These are phyloP conservation scores for Xylaria telfairii DNA, from an alignment of 495 filamentous ascomycete genomes.

Conservation along the genomic window DNA sequence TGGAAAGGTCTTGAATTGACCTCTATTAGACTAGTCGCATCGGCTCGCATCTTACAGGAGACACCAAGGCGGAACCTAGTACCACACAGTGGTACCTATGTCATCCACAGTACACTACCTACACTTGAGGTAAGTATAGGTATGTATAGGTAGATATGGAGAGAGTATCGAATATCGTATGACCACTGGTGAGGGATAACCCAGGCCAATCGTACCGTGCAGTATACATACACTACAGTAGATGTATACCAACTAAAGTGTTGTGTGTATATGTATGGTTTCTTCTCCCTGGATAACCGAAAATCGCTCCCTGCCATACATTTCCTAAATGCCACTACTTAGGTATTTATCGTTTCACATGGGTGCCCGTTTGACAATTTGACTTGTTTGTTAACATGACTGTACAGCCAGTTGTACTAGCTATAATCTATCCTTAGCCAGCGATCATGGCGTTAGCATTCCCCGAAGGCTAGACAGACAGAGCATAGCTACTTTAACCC, in stretches of 20 bases:
- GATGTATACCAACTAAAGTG: background rate
- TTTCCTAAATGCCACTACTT: background rate
- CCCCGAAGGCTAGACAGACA: background rate
- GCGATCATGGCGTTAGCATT: background rate
- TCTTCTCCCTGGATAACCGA: background rate
- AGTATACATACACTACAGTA: background rate
- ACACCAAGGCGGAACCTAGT: background rate
- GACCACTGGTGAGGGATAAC: background rate
- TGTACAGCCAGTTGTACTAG: constrained; percentile 1
- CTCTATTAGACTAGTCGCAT: background rate
- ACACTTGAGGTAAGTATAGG: no score
- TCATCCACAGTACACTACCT: background rate
- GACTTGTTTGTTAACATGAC: background rate
- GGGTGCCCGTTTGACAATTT: background rate
- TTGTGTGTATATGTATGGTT: background rate
- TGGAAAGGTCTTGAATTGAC: background rate
- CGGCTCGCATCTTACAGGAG: background rate
- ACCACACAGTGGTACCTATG: background rate
- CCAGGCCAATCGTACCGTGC: background rate
- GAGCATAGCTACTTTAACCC: constrained; percentile 1
- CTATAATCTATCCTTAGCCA: background rate
- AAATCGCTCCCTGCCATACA: background rate
- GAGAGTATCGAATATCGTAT: background rate
- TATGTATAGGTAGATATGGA: no score
- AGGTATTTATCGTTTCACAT: background rate